Conservation (phyloP, 352 stramenopile species). For the Pythium dissotocum region DNA sequence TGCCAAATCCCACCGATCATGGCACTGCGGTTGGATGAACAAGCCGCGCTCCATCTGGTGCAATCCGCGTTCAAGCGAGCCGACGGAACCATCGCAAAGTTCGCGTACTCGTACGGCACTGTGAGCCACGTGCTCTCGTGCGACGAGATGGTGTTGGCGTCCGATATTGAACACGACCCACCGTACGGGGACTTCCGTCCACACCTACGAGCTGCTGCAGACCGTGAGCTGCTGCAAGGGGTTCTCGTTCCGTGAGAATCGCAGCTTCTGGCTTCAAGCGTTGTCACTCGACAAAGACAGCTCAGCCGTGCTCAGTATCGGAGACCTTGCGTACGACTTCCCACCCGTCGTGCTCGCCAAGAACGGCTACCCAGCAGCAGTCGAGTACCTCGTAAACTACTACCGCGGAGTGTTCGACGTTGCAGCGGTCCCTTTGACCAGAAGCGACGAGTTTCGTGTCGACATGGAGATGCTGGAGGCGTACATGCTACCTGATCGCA, state of each 20-base stretch:
- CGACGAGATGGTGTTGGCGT: neutral
- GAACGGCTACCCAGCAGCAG: too few species aligned
- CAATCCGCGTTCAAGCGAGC: too few species aligned
- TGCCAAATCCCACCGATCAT: too few species aligned
- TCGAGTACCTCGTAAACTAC: neutral
- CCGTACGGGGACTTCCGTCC: too few species aligned
- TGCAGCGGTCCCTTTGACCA: too few species aligned
- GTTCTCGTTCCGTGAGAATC: neutral
- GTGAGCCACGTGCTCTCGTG: neutral
- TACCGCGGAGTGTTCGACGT: too few species aligned
- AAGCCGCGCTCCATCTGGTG: too few species aligned
- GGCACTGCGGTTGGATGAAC: too few species aligned
- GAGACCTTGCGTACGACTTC: neutral
- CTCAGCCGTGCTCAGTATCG: neutral
- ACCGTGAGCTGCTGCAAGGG: slow-evolving; percentile 1
- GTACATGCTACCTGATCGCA: too few species aligned
- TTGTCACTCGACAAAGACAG: neutral
- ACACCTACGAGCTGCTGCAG: neutral
- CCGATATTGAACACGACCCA: neutral
- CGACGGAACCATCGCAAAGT: neutral
- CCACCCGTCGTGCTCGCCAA: neutral
- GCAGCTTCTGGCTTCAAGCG: neutral
- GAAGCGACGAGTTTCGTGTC: too few species aligned
- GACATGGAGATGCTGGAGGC: too few species aligned
- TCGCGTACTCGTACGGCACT: neutral